Evolutionary conservation across 2,329 filamentous ascomycete species (phyloP).

Genomic region (Aspergillus brunneoviolaceus): DNA sequence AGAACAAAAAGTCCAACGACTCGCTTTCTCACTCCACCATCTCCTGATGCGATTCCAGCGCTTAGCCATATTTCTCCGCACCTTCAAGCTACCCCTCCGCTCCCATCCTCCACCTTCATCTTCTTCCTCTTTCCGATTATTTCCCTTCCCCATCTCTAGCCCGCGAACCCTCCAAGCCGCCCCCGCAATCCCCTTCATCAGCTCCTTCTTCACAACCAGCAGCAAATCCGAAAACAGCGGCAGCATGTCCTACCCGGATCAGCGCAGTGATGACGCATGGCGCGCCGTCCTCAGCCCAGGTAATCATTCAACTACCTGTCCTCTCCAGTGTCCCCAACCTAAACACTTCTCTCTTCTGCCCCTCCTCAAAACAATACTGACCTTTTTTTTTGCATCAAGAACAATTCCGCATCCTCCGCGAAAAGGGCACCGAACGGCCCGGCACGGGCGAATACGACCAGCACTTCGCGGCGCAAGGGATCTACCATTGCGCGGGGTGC

Average conservation of each 20-base stretch:
- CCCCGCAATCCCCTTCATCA: slow-evolving; percentile 75
- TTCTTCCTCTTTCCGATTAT: slow-evolving; percentile 15
- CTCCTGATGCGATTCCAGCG: slow-evolving; percentile 30
- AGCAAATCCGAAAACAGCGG: slow-evolving; percentile 43
- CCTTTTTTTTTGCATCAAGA: slow-evolving; percentile 54
- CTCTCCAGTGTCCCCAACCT: slow-evolving; percentile 39
- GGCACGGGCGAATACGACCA: slow-evolving; percentile 83
- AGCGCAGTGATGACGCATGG: slow-evolving; percentile 84
- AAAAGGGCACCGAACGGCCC: slow-evolving; percentile 86
- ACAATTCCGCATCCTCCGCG: slow-evolving; percentile 89
- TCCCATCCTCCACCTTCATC: slow-evolving; percentile 9
- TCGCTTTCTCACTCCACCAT: not conserved
- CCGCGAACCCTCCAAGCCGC: slow-evolving; percentile 59
- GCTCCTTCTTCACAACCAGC: slow-evolving; percentile 70
- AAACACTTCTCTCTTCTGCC: not conserved
- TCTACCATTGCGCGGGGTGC: slow-evolving; percentile 88
- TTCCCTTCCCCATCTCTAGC: slow-evolving; percentile 29
- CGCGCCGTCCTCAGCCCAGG: slow-evolving; percentile 74
- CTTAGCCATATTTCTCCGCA: slow-evolving; percentile 20
- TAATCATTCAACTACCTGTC: slow-evolving; percentile 31
- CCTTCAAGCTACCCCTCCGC: slow-evolving; percentile 22
- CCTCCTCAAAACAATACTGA: too few species aligned
- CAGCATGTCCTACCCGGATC: slow-evolving; percentile 66
- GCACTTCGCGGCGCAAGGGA: slow-evolving; percentile 71
- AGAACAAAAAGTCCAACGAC: not conserved